Evolutionary conservation across 177 flowering plant genomes (phyloP).

Genomic region (Vitis hybrid): DNA sequence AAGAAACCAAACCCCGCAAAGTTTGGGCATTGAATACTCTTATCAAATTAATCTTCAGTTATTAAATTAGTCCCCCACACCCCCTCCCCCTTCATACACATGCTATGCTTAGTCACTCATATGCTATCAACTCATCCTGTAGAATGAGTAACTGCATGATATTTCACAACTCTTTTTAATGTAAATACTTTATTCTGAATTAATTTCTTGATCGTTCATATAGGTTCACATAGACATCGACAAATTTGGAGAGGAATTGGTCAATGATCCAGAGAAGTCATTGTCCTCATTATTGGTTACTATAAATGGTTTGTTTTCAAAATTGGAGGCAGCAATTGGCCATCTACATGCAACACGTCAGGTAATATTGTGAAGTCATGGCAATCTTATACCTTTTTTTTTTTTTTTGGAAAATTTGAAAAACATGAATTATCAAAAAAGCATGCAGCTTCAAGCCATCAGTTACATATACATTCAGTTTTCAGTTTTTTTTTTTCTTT

Average conservation of each 20-base stretch:
- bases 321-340: constrained; percentile 62
- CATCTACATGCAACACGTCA: constrained; percentile 40
- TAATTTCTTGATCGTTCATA: constrained; percentile 2
- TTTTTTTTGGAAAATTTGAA: no score
- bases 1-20: no score
- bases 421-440: background rate
- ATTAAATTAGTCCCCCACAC: no score
- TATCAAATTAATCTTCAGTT: no score
- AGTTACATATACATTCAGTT: background rate
- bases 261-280: constrained; percentile 60
- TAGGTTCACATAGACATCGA: constrained; percentile 80
- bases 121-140: no score
- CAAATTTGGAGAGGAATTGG: constrained; percentile 54
- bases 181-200: background rate
- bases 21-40: no score
- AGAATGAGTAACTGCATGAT: background rate
- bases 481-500: no score
- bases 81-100: no score
- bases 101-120: no score
- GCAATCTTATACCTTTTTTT: no score
- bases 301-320: constrained; percentile 59
- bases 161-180: background rate
- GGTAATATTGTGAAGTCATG: constrained; percentile 27
- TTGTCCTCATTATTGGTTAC: constrained; percentile 51
- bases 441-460: background rate